Conservation (phyloP, 108 stramenopile species). For the Epipyxis sp. region DNA sequence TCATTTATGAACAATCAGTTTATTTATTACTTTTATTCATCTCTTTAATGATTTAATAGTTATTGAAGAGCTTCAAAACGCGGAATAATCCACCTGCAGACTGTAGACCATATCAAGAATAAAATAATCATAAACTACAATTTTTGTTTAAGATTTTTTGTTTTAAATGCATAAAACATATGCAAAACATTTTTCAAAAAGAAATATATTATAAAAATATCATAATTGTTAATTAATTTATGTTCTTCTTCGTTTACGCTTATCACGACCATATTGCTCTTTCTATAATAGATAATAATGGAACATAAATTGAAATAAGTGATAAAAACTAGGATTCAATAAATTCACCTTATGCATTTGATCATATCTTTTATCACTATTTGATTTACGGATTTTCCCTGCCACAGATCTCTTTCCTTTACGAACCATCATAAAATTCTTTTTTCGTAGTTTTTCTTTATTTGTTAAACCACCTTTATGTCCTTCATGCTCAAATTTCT, state of each 20-base stretch:
- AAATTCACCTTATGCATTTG: neutral
- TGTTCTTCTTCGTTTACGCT: conserved; percentile 17
- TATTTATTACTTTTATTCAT: too few species aligned
- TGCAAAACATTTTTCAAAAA: too few species aligned
- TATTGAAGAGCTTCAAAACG: too few species aligned
- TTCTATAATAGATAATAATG: conserved; percentile 15
- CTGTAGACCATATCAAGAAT: too few species aligned
- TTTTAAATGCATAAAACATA: too few species aligned
- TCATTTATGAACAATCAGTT: too few species aligned
- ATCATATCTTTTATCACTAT: neutral
- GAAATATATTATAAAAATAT: too few species aligned
- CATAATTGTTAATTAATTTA: too few species aligned
- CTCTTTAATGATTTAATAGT: too few species aligned
- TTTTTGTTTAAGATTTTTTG: too few species aligned
- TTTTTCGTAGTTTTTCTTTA: conserved; percentile 26
- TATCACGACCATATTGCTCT: conserved; percentile 14
- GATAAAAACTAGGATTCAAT: neutral
- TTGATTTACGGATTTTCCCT: neutral
- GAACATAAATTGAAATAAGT: neutral
- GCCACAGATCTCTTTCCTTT: neutral
- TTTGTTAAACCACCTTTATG: conserved; percentile 26
- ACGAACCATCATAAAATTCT: conserved; percentile 33
- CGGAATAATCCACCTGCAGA: too few species aligned
- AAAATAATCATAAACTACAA: too few species aligned
- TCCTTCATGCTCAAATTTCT: conserved; percentile 21